A percentile compares a stretch with the other conserved stretches of the same genome.
Conservation (phyloP, 1,284 basidiomycete species). For the Chalciporus piperatoides region DNA sequence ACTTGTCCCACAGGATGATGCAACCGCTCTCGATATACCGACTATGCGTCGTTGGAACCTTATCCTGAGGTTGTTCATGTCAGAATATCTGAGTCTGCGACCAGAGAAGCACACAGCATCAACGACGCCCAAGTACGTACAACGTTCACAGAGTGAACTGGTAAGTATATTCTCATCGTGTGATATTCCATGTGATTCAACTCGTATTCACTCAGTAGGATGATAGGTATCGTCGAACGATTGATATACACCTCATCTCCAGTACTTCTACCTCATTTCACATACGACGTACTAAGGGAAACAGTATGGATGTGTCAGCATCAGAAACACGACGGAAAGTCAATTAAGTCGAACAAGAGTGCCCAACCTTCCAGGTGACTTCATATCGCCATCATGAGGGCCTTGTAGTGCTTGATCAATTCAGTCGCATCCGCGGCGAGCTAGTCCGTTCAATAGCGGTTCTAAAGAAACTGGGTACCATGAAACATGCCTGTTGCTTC, state of each 20-base stretch:
- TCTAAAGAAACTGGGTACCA: neutral
- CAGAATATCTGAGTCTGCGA: constrained; percentile 83
- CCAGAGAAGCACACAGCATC: constrained; percentile 32
- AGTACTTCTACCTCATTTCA: constrained; percentile 4
- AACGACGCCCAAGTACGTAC: constrained; percentile 10
- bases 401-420: constrained; percentile 45
- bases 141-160: constrained; percentile 26
- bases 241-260: neutral
- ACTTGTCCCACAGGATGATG: constrained; percentile 69
- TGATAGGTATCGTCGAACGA: constrained; percentile 1
- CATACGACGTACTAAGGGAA: constrained; percentile 3
- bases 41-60: constrained; percentile 91
- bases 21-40: constrained; percentile 77
- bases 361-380: neutral
- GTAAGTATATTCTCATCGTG: constrained; percentile 17
- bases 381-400: constrained; percentile 33
- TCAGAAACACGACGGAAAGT: neutral
- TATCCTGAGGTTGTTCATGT: constrained; percentile 82
- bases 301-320: neutral
- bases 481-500: constrained; percentile 36
- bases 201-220: constrained; percentile 23
- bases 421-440: constrained; percentile 40
- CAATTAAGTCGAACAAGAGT: constrained; percentile 1
- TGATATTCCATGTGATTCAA: constrained; percentile 2
- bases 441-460: constrained; percentile 23